Conservation (phyloP, 2,329 filamentous ascomycete species). For the Monosporascus sp. region DNA sequence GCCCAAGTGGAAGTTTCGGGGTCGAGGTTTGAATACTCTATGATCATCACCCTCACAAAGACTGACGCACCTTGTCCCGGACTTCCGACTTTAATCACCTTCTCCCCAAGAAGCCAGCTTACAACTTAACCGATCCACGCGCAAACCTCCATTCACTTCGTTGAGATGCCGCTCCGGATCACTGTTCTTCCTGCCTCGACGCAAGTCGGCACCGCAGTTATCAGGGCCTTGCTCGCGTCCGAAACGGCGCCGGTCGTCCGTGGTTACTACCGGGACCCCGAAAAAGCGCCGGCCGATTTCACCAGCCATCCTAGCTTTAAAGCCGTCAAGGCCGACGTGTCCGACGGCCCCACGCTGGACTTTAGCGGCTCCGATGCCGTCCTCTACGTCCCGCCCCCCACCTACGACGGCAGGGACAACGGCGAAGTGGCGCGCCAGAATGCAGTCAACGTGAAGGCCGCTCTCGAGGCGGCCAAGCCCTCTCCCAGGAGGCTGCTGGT, state of each 20-base stretch:
- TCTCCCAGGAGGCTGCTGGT: slow-evolving; percentile 19
- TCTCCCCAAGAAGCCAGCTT: no score
- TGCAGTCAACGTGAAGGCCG: slow-evolving; percentile 18
- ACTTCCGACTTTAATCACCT: no score
- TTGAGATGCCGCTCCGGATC: slow-evolving; percentile 23
- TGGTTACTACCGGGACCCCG: slow-evolving; percentile 25
- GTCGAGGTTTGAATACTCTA: no score
- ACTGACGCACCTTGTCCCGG: no score
- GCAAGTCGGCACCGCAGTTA: slow-evolving; percentile 25
- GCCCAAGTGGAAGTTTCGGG: no score
- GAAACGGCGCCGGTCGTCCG: slow-evolving; percentile 15
- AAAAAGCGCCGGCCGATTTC: slow-evolving; percentile 26
- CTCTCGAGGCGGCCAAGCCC: slow-evolving; percentile 10
- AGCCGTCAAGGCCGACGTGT: slow-evolving; percentile 26
- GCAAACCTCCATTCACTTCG: no score
- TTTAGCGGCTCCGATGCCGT: slow-evolving; percentile 26
- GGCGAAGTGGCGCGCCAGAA: slow-evolving; percentile 18
- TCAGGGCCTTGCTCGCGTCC: slow-evolving; percentile 20
- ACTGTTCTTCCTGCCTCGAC: slow-evolving; percentile 30
- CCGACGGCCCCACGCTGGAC: slow-evolving; percentile 17
- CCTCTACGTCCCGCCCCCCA: slow-evolving; percentile 29
- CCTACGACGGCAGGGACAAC: slow-evolving; percentile 17
- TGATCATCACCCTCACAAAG: no score
- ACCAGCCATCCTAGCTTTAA: slow-evolving; percentile 21
- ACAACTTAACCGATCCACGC: no score